Conservation (phyloP, 1,284 basidiomycete genomes). For the Pholiota adiposa region DNA sequence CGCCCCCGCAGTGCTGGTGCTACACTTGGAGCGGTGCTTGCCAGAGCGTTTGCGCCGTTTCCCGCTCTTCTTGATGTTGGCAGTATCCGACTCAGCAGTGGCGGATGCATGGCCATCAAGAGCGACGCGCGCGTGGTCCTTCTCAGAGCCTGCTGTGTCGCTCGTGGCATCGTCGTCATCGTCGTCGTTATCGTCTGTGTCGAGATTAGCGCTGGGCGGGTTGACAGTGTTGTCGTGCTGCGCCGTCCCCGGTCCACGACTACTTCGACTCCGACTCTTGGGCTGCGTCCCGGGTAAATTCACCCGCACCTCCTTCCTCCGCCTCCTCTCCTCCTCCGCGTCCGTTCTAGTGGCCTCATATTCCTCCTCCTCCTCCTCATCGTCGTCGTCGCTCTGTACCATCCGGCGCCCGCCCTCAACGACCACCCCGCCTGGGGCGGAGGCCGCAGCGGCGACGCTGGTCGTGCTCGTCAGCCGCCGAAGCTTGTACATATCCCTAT, state of each 20-base stretch:
- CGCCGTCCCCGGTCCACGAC: background rate
- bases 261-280: background rate
- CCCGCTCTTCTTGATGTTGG: background rate
- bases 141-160: background rate
- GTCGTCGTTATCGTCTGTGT: background rate
- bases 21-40: background rate
- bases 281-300: slow-evolving; percentile 7
- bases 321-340: background rate
- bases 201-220: background rate
- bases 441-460: background rate
- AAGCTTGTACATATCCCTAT: slow-evolving; percentile 16
- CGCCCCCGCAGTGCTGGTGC: background rate
- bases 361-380: background rate
- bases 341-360: background rate
- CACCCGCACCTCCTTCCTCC: slow-evolving; percentile 19
- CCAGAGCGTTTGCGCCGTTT: background rate
- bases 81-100: background rate
- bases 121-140: background rate
- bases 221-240: background rate
- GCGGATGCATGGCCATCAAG: background rate
- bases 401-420: background rate
- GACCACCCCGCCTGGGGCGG: background rate
- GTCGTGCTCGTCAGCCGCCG: slow-evolving; percentile 11
- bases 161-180: slow-evolving; percentile 1
- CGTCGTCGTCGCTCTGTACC: slow-evolving; percentile 1